Base-by-base conservation (phyloP, 139 green algal genomes). In the Chlamydomonas applanata region DNA sequence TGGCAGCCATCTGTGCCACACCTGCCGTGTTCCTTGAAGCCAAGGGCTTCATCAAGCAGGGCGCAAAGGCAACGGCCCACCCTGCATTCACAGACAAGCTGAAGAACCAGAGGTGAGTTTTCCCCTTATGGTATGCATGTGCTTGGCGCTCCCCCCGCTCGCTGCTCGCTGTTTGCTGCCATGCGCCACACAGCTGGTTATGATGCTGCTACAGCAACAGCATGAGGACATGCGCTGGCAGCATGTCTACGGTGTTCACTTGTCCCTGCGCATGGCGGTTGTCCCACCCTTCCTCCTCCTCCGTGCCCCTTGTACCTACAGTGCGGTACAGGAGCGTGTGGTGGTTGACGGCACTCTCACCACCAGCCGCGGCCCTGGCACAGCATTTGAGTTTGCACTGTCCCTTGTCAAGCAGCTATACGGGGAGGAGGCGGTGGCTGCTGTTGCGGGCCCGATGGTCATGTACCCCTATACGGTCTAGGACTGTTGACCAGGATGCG, bases 381-480 rank as follows among this genome's bases (percentile, higher is more conserved):
- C 96, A 0, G 86, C 96, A 0, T 93, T 99, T 71, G 95, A 99
- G 79, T 99, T 97, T 90, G 89, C 94, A 16, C 85, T 99, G 59
- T 69, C 72, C 1, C 87, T 98, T 7, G 95, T 99, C 22, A 85
- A 93, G 84, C 72, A 90, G 72, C 82, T 99, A 73, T 98, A 90
- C 71, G 93, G 93, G 1, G 72, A 86, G 29, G 91, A 97, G 25
- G 97, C 95, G 82, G 78, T 82, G 78, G 40, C 83, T n/a, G 85
- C 94, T 62, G 92, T 99, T 54, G 94, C 92, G 4, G 87, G 76
- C 11, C 94, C 94, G 25, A 98, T 98, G 95, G 91, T 98, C 3
- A 89, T 97, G 89, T 86, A 86, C 34, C n/a, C 57, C 3, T 77
- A 34, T 30, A 76, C 5, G 19, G 67, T 75, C 7, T 49, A 49